Conservation (phyloP, 495 filamentous ascomycete genomes). For the Xylaria telfairii region DNA sequence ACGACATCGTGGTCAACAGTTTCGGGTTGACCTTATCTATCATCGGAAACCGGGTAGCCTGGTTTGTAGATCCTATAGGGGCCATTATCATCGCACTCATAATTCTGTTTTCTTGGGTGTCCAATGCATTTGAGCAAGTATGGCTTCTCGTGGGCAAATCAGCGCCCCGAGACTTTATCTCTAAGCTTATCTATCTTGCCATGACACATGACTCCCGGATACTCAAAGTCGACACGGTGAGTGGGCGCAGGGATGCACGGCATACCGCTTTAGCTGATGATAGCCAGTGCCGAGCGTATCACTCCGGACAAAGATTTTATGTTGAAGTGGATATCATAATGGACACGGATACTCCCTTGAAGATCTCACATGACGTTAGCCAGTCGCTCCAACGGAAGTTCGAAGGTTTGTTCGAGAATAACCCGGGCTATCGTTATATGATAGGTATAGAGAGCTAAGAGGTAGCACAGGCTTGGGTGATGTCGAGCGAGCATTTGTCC, state of each 20-base stretch:
- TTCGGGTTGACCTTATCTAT: conserved; percentile 63
- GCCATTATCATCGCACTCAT: conserved; percentile 61
- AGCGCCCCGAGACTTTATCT: conserved; percentile 59
- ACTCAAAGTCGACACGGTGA: conserved; percentile 57
- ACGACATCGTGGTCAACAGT: conserved; percentile 61
- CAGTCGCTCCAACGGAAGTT: conserved; percentile 61
- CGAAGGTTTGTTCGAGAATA: conserved; percentile 44
- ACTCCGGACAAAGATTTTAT: conserved; percentile 62
- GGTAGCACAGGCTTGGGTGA: conserved; percentile 45
- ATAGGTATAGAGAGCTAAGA: conserved; percentile 15
- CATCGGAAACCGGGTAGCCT: conserved; percentile 57
- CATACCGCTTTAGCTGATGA: conserved; percentile 9
- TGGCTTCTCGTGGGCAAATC: conserved; percentile 63
- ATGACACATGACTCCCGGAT: conserved; percentile 61
- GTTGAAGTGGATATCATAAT: conserved; percentile 66
- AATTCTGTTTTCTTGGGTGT: conserved; percentile 61
- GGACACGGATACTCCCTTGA: conserved; percentile 56
- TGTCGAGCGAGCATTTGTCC: conserved; percentile 63
- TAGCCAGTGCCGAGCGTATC: conserved; percentile 55
- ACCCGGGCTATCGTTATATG: neutral
- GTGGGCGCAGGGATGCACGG: conserved; percentile 31
- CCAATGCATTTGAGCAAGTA: conserved; percentile 62
- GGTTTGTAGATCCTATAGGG: conserved; percentile 63
- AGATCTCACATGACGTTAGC: conserved; percentile 60
- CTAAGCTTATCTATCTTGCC: conserved; percentile 63